Conservation (phyloP, 2,329 filamentous ascomycete genomes). For the Diplodia corticola region DNA sequence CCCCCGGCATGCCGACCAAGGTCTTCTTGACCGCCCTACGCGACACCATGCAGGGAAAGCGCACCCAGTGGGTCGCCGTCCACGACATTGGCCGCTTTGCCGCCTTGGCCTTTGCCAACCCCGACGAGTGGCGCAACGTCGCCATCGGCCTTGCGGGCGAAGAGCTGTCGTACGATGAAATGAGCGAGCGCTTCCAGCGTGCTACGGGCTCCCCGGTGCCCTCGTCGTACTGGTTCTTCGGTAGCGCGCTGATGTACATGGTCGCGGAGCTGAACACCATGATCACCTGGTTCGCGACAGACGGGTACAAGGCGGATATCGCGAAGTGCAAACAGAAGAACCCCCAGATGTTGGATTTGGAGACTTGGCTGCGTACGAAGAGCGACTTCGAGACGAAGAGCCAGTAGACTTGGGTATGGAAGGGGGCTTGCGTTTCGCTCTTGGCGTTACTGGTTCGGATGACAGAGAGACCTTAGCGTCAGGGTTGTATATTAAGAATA, state of each 20-base stretch:
- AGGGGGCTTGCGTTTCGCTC: not conserved
- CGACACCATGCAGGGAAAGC: conserved; percentile 44
- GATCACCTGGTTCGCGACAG: conserved; percentile 54
- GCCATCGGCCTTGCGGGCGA: conserved; percentile 55
- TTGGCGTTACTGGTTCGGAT: not conserved
- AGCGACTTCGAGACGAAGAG: conserved; percentile 39
- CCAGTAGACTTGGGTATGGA: not conserved
- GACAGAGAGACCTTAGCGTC: not conserved
- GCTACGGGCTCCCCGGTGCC: conserved; percentile 49
- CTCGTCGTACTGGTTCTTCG: conserved; percentile 45
- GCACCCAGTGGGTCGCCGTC: conserved; percentile 42
- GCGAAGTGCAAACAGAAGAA: conserved; percentile 44
- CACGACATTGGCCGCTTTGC: conserved; percentile 56
- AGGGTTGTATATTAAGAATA: not conserved
- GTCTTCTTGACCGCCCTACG: conserved; percentile 50
- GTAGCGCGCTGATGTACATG: conserved; percentile 42
- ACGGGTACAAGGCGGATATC: conserved; percentile 52
- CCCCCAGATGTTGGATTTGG: conserved; percentile 50
- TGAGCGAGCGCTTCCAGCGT: conserved; percentile 48
- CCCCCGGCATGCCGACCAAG: conserved; percentile 49
- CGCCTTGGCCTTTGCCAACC: conserved; percentile 50
- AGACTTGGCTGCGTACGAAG: conserved; percentile 50
- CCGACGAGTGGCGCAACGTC: conserved; percentile 43
- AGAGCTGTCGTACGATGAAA: conserved; percentile 50
- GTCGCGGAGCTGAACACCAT: conserved; percentile 49